phyloP scores from a whole-genome alignment of 2,329 filamentous ascomycete species.

The Geosmithia morbida region DNA sequence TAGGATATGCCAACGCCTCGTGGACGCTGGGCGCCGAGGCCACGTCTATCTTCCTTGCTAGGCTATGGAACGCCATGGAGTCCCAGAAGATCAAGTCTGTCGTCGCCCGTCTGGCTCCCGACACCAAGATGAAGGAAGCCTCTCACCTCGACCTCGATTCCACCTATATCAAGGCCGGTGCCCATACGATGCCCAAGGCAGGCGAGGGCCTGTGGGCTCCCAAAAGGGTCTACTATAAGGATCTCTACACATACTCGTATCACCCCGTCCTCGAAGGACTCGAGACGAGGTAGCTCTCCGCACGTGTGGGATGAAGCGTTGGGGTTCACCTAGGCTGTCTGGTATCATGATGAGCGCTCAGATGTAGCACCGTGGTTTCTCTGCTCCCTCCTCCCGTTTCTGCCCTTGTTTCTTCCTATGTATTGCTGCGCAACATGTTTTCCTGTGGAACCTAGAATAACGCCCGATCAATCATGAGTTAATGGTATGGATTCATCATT shows the following conservation, averaged over 20 bases:
- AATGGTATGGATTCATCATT: background rate
- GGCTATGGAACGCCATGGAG: constrained; percentile 1
- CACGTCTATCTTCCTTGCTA: background rate
- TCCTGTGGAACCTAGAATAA: no score
- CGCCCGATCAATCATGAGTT: no score
- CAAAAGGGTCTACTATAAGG: background rate
- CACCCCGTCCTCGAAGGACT: background rate
- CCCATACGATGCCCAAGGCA: background rate
- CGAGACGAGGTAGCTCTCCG: background rate
- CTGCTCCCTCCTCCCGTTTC: no score
- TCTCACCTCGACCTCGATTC: background rate
- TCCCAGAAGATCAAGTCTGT: background rate
- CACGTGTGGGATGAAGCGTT: no score
- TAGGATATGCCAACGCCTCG: constrained; percentile 50
- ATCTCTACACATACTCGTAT: background rate
- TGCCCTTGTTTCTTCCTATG: no score
- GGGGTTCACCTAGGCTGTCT: no score
- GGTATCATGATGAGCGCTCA: no score
- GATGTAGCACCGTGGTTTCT: no score
- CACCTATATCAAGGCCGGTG: background rate
- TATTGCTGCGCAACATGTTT: no score
- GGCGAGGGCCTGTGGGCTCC: constrained; percentile 2
- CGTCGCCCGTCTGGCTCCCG: background rate
- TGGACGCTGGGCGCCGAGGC: constrained; percentile 56
- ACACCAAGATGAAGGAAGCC: background rate